phyloP scores from a whole-genome alignment of 2,329 filamentous ascomycete genomes.

The Raffaelea albimanens region DNA sequence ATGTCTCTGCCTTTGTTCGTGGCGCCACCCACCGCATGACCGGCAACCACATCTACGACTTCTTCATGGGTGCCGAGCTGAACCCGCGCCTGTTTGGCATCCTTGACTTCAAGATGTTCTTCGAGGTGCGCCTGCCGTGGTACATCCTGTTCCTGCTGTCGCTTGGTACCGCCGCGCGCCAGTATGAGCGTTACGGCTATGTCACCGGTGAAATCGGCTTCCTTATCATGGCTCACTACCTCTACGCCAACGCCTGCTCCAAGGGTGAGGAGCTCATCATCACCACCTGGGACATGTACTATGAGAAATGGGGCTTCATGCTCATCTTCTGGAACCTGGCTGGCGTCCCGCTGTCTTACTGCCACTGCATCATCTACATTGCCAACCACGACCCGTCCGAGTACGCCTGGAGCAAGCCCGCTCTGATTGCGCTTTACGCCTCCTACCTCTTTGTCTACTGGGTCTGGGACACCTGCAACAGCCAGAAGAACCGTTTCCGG shows the following conservation, averaged over 20 bases:
- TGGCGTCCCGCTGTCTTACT: slow-evolving; percentile 72
- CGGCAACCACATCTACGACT: slow-evolving; percentile 70
- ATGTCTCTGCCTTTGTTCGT: slow-evolving; percentile 71
- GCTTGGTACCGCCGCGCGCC: slow-evolving; percentile 58
- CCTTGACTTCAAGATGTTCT: slow-evolving; percentile 90
- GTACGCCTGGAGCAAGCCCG: slow-evolving; percentile 57
- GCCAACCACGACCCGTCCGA: slow-evolving; percentile 62
- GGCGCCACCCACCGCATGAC: slow-evolving; percentile 91
- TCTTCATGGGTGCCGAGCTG: slow-evolving; percentile 83
- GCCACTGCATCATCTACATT: slow-evolving; percentile 73
- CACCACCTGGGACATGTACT: slow-evolving; percentile 82
- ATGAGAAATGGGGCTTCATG: slow-evolving; percentile 85
- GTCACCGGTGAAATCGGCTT: slow-evolving; percentile 66
- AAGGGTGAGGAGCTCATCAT: slow-evolving; percentile 78
- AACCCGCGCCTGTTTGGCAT: slow-evolving; percentile 80
- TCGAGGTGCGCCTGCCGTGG: slow-evolving; percentile 80
- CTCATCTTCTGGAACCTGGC: slow-evolving; percentile 84
- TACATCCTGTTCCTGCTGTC: slow-evolving; percentile 68
- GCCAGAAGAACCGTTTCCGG: slow-evolving; percentile 77
- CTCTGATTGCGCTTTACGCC: slow-evolving; percentile 50
- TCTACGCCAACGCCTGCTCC: slow-evolving; percentile 74
- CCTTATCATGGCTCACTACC: slow-evolving; percentile 67
- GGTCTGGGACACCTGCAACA: slow-evolving; percentile 76
- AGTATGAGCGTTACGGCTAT: slow-evolving; percentile 70
- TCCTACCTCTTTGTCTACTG: slow-evolving; percentile 69